Base-by-base conservation (phyloP, 345 rosid species). In the Pistacia vera region DNA sequence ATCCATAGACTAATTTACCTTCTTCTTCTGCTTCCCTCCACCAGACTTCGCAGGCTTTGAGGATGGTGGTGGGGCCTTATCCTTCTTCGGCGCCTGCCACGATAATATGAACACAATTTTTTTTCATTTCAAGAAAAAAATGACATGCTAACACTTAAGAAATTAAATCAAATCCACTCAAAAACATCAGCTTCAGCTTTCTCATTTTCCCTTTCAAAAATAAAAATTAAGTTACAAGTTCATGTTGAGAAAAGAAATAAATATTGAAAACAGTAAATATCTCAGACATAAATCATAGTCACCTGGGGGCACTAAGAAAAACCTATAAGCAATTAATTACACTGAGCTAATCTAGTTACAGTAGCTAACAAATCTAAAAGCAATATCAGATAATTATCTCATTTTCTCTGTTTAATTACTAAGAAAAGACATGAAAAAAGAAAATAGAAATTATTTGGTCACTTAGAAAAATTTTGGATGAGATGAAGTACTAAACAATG, bases 1-100 rank as follows among this genome's bases (percentile, higher is more conserved):
- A 74, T 12, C 28, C n/a, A 51, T n/a, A 68, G 0, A 12, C 3
- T 1, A 10, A 13, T 13, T 28, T 61, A 83, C 86, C 88, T 83
- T 85, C 85, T 81, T 85, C 81, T 81, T 83, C 80, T 83, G 88
- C 81, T 85, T 83, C 38, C 85, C 88, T 16, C 84, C 86, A 46
- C 84, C 86, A 38, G 86, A 81, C 28, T 85, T 85, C 4, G 80
- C 83, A 8, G 88, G 88, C 81, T 83, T 85, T 5, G 84, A 74
- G 25, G 81, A 76, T 18, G 83, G 85, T 5, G 88, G 86, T 4
- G 86, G 88, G 70, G 86, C 88, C 81, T 83, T 85, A 16, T 85
- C 85, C 86, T 85, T 83, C 83, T 85, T 85, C 7, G 86, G 88
- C 18, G 85, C 86, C 88, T 81, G 22, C 17, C 49, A 18, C 14